Evolutionary conservation across 768 basidiomycete genomes (phyloP).

Genomic region (Tylopilus rubrobrunneus): DNA sequence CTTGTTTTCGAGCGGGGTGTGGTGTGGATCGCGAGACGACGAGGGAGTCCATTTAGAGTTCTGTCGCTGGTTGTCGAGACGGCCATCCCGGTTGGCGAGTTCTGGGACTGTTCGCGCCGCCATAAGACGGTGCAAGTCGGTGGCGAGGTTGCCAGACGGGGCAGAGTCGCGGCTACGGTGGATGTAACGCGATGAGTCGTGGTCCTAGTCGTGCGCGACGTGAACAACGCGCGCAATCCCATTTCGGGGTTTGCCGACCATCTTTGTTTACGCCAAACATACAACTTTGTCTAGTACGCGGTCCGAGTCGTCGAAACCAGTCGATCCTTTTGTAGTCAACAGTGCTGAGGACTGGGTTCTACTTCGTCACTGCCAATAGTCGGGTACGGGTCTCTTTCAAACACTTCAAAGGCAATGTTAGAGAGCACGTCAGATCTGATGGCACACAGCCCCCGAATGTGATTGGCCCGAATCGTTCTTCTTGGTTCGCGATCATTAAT

Average conservation of each 20-base stretch:
- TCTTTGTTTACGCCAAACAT: too few relatives aligned
- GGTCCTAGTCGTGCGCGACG: conserved; percentile 2
- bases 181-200: background rate
- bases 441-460: too few relatives aligned
- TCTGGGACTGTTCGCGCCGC: conserved; percentile 12
- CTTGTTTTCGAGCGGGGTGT: background rate
- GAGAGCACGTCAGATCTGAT: too few relatives aligned
- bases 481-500: too few relatives aligned
- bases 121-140: conserved; percentile 7
- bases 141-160: background rate
- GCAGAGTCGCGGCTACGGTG: background rate
- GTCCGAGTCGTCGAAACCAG: too few relatives aligned
- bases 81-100: conserved; percentile 15
- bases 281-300: too few relatives aligned
- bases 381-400: too few relatives aligned
- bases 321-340: too few relatives aligned
- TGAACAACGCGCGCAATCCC: conserved; percentile 2
- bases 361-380: too few relatives aligned
- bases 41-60: conserved; percentile 7
- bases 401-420: too few relatives aligned
- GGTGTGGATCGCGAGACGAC: conserved; percentile 13
- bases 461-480: too few relatives aligned
- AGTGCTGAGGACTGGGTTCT: too few relatives aligned
- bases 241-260: conserved; percentile 10
- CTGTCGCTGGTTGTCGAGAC: conserved; percentile 9